A percentile compares a stretch with the other conserved stretches of the same genome.
These are phyloP conservation scores for Daldinia bambusicola DNA, from an alignment of 495 filamentous ascomycete genomes.

Conservation along the genomic window DNA sequence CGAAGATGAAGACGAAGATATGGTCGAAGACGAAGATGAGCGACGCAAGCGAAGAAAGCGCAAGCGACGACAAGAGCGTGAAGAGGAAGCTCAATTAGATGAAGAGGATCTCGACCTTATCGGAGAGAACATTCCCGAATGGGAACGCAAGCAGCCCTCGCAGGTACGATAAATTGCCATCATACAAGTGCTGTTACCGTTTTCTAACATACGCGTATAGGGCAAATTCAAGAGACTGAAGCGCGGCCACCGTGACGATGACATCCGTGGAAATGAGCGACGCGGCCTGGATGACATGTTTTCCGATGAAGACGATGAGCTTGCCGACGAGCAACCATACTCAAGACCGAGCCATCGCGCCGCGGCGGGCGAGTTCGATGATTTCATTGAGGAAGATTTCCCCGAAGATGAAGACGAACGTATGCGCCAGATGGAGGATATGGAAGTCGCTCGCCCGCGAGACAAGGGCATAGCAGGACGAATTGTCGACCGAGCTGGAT, in stretches of 20 bases:
- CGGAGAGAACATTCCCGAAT: slow-evolving; percentile 76
- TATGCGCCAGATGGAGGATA: slow-evolving; percentile 81
- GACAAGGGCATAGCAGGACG: slow-evolving; percentile 71
- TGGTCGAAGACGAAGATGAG: slow-evolving; percentile 70
- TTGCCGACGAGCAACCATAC: slow-evolving; percentile 66
- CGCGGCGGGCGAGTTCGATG: slow-evolving; percentile 88
- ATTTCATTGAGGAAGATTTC: slow-evolving; percentile 97
- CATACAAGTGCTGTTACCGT: not conserved
- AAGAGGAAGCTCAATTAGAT: slow-evolving; percentile 89
- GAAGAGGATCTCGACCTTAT: slow-evolving; percentile 98
- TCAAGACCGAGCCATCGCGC: slow-evolving; percentile 61
- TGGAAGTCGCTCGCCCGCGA: slow-evolving; percentile 80
- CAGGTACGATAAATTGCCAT: slow-evolving; percentile 61
- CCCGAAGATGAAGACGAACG: slow-evolving; percentile 85
- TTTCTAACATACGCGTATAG: slow-evolving; percentile 59
- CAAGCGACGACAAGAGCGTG: slow-evolving; percentile 74
- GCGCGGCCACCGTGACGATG: slow-evolving; percentile 84
- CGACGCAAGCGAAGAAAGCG: slow-evolving; percentile 73
- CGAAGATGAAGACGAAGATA: slow-evolving; percentile 77
- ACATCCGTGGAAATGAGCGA: slow-evolving; percentile 65
- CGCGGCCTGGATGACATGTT: slow-evolving; percentile 90
- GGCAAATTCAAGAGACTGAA: slow-evolving; percentile 95
- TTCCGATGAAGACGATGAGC: slow-evolving; percentile 90
- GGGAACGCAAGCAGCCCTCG: slow-evolving; percentile 68
- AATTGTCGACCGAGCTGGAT: slow-evolving; percentile 73